These are phyloP conservation scores for Astrocystis sublimbata DNA, from an alignment of 495 filamentous ascomycete genomes.

Conservation along the genomic window DNA sequence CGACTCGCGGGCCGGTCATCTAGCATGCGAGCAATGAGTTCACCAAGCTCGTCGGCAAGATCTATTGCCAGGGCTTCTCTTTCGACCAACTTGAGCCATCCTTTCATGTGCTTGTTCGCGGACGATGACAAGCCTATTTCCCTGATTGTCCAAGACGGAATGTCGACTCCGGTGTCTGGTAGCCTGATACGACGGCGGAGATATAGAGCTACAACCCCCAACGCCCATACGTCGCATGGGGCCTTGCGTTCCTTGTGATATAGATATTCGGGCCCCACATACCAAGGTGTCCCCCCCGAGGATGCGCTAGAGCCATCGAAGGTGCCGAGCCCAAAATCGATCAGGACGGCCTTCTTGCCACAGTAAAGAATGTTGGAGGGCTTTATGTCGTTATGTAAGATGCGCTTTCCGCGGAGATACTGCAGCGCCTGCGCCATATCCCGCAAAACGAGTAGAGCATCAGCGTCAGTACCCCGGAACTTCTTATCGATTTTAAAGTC, in stretches of 20 bases:
- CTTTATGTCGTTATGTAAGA: neutral
- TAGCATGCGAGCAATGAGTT: neutral
- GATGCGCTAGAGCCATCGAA: neutral
- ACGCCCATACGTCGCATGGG: neutral
- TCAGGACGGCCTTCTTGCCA: neutral
- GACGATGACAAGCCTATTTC: neutral
- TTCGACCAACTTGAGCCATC: neutral
- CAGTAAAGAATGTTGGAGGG: neutral
- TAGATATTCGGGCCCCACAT: neutral
- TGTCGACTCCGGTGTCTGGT: neutral
- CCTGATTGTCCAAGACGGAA: neutral
- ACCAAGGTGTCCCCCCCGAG: neutral
- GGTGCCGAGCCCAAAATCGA: slow-evolving; percentile 1
- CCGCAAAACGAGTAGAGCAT: neutral
- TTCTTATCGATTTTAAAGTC: neutral
- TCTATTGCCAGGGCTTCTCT: neutral
- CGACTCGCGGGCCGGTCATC: neutral
- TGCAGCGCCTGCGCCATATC: neutral
- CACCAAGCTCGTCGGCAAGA: neutral
- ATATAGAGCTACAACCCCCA: neutral
- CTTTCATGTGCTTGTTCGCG: neutral
- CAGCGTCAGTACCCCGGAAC: neutral
- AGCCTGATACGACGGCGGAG: neutral
- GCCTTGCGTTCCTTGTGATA: neutral
- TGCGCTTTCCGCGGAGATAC: neutral